These are phyloP conservation scores for Aspergillus coremiiformis DNA, from an alignment of 495 filamentous ascomycete species.

Conservation along the genomic window DNA sequence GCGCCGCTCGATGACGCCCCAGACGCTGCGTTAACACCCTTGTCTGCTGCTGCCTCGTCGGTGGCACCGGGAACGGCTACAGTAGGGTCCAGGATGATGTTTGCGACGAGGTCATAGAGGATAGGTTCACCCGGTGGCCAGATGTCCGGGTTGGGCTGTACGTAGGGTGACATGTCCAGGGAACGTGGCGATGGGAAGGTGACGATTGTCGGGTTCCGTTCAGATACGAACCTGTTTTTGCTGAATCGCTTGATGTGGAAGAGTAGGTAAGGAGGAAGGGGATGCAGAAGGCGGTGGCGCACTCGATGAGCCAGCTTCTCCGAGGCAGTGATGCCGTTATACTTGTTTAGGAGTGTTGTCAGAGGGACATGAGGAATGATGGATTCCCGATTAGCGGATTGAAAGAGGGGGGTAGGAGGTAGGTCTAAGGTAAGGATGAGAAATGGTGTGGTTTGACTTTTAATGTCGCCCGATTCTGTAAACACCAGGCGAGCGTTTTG, in stretches of 20 bases:
- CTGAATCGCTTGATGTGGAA: constrained; percentile 98
- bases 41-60: constrained; percentile 69
- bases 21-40: constrained; percentile 66
- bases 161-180: constrained; percentile 83
- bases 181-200: constrained; percentile 74
- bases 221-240: constrained; percentile 88
- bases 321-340: constrained; percentile 82
- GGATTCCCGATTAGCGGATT: constrained; percentile 80
- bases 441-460: constrained; percentile 68
- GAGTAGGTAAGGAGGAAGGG: constrained; percentile 82
- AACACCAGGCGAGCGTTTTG: constrained; percentile 81
- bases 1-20: constrained; percentile 50
- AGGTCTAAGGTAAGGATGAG: constrained; percentile 89
- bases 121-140: constrained; percentile 73
- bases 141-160: constrained; percentile 60
- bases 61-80: constrained; percentile 73
- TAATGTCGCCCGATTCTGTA: constrained; percentile 78
- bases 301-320: constrained; percentile 80
- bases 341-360: constrained; percentile 83
- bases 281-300: constrained; percentile 85
- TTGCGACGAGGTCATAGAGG: constrained; percentile 93
- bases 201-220: constrained; percentile 97
- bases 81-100: constrained; percentile 61
- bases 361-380: constrained; percentile 96
- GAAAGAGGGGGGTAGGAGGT: constrained; percentile 90